These are phyloP conservation scores for Phyllosticta paracitricarpa DNA, from an alignment of 2,329 filamentous ascomycete species.

Conservation along the genomic window DNA sequence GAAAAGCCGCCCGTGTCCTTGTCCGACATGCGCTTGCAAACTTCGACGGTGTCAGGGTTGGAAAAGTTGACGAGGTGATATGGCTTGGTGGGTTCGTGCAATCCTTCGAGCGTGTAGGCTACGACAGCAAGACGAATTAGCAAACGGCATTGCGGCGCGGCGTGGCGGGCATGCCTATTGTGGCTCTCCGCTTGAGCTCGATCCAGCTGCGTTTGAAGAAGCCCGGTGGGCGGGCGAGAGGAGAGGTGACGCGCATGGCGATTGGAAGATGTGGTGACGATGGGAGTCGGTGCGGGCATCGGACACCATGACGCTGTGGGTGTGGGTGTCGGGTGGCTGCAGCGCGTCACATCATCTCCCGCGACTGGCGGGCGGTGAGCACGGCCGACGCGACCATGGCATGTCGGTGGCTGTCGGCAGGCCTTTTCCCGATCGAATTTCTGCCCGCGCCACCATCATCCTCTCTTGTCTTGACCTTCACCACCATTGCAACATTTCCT, in stretches of 20 bases:
- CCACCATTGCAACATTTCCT: not conserved
- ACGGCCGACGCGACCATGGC: not conserved
- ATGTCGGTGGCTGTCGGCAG: not conserved
- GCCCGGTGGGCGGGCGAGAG: slow-evolving; percentile 25
- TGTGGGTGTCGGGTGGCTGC: not conserved
- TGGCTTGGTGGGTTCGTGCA: slow-evolving; percentile 55
- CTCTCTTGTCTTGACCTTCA: not conserved
- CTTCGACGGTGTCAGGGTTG: slow-evolving; percentile 30
- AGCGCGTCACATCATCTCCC: not conserved
- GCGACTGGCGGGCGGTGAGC: not conserved
- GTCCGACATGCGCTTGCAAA: slow-evolving; percentile 74
- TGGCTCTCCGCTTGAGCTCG: slow-evolving; percentile 47
- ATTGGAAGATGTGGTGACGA: not conserved
- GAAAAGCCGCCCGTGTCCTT: slow-evolving; percentile 80
- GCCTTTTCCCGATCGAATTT: not conserved
- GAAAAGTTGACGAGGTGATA: slow-evolving; percentile 57
- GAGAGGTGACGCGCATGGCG: slow-evolving; percentile 2
- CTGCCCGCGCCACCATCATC: not conserved
- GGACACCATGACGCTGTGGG: not conserved
- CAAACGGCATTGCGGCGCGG: slow-evolving; percentile 18
- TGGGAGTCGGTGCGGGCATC: not conserved
- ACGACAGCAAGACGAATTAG: slow-evolving; percentile 16
- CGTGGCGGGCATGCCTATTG: slow-evolving; percentile 36
- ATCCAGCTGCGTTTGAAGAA: slow-evolving; percentile 50
- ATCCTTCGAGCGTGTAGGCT: slow-evolving; percentile 61